Evolutionary conservation across 2,329 filamentous ascomycete species (phyloP).

Genomic region (Paecilomyces sp.): DNA sequence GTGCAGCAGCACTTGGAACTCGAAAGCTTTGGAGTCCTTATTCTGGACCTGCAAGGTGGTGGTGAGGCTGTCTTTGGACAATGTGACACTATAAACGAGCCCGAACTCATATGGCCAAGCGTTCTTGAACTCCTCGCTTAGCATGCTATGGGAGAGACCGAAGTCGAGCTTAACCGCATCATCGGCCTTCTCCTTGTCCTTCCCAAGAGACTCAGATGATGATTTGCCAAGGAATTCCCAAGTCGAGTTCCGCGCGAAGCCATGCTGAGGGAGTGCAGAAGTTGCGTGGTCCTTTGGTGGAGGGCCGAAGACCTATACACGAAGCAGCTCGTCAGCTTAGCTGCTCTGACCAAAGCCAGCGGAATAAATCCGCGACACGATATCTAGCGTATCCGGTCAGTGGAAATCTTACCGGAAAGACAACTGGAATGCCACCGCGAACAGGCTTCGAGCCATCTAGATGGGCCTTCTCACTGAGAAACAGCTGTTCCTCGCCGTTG

Average conservation of each 20-base stretch:
- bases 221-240: conserved; percentile 83
- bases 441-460: conserved; percentile 86
- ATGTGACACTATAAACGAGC: conserved; percentile 85
- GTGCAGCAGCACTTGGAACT: conserved; percentile 87
- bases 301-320: conserved; percentile 67
- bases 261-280: conserved; percentile 77
- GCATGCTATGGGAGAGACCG: conserved; percentile 67
- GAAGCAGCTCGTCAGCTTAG: conserved; percentile 3
- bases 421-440: conserved; percentile 82
- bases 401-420: conserved; percentile 68
- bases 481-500: conserved; percentile 72
- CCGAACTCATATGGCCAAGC: conserved; percentile 85
- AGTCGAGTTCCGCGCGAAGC: conserved; percentile 79
- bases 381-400: conserved; percentile 4
- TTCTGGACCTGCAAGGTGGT: conserved; percentile 86
- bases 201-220: conserved; percentile 27
- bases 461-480: conserved; percentile 70
- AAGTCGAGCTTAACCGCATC: conserved; percentile 90
- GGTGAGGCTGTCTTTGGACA: conserved; percentile 66
- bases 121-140: conserved; percentile 60
- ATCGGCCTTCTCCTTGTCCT: conserved; percentile 41
- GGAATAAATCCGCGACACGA: background rate
- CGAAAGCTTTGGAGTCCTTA: conserved; percentile 72
- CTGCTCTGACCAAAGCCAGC: background rate
- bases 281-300: conserved; percentile 71